Evolutionary conservation across 2,329 filamentous ascomycete species (phyloP).

Genomic region (Ophiosphaerella korrae): DNA sequence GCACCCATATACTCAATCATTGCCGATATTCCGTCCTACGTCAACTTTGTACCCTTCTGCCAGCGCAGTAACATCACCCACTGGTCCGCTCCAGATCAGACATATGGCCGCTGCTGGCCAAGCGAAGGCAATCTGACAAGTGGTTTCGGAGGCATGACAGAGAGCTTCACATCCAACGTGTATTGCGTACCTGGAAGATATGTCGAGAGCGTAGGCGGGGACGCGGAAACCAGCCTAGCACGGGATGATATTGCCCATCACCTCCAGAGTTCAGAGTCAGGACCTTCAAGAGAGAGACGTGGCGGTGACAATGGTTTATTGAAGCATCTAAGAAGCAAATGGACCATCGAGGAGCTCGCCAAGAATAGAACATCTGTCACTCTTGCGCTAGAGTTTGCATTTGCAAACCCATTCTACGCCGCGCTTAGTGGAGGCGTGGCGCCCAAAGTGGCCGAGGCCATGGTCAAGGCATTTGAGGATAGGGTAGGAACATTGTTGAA

Average conservation of each 20-base stretch:
- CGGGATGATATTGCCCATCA: conserved; percentile 50
- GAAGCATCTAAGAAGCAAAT: conserved; percentile 71
- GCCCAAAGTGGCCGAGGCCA: conserved; percentile 80
- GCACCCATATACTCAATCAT: conserved; percentile 80
- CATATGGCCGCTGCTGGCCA: conserved; percentile 64
- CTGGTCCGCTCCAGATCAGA: conserved; percentile 64
- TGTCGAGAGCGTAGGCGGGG: conserved; percentile 78
- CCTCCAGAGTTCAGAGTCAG: conserved; percentile 25
- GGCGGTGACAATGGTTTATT: conserved; percentile 56
- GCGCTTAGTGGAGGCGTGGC: conserved; percentile 81
- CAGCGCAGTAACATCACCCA: conserved; percentile 75
- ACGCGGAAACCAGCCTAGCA: conserved; percentile 54
- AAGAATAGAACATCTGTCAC: conserved; percentile 71
- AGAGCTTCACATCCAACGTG: conserved; percentile 80
- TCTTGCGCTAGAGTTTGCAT: conserved; percentile 79
- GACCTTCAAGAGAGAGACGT: background rate
- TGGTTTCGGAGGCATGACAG: conserved; percentile 82
- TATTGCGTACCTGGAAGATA: conserved; percentile 74
- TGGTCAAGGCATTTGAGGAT: conserved; percentile 93
- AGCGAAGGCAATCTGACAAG: conserved; percentile 78
- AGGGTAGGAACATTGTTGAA: conserved; percentile 66
- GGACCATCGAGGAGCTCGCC: conserved; percentile 61
- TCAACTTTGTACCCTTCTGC: conserved; percentile 90
- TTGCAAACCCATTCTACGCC: conserved; percentile 86
- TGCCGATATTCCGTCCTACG: conserved; percentile 82